Base-by-base conservation (phyloP, 331 rosid species). In the Acacia pycnantha region DNA sequence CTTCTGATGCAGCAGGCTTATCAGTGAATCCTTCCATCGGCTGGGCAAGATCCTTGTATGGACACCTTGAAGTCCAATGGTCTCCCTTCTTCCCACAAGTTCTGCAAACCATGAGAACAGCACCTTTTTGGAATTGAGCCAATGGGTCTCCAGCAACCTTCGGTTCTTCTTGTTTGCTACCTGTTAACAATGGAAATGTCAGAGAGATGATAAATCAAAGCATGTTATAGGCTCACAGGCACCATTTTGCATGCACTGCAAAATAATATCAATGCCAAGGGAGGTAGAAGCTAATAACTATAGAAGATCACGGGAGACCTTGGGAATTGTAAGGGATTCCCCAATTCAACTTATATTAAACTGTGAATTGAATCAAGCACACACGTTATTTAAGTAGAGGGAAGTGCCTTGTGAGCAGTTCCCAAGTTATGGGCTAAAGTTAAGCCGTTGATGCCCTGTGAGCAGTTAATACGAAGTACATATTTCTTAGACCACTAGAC, bases 31-130 rank as follows among this genome's bases (percentile, higher is more conserved):
- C 85, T 50, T 91, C 98, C 3, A 90, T 4, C 5, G 79, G 97
- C 11, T 47, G 85, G 8, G 97, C 93, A 2, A 96, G 97, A 88
- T 96, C 99, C 87, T 96, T 96, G 90, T 92, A 94, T 0, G 99
- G 99, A 80, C 99, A 95, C 84, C 93, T 89, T 29, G 99, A 91
- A 58, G 97, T 96, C 99, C 99, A 96, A 80, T 96, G 98, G 67
- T 96, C 99, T 54, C 99, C 99, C 83, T 96, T 94, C 89, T 92
- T 96, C 56, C 98, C 97, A 82, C 99, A 96, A 26, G 94, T 92
- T 73, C 98, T 88, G 83, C 99, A 96, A 19, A 96, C 89, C 96
- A 91, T 96, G 54, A 96, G 98, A 82, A 90, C 95, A 56, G 98
- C 97, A 81, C 97, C 95, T 66, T 87, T 91, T 9, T 86, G 85